Evolutionary conservation across 805 yeast species (phyloP), one percentile per base, ranked within the genome.

Genomic region (Cyberlindnera galapagoensis): DNA sequence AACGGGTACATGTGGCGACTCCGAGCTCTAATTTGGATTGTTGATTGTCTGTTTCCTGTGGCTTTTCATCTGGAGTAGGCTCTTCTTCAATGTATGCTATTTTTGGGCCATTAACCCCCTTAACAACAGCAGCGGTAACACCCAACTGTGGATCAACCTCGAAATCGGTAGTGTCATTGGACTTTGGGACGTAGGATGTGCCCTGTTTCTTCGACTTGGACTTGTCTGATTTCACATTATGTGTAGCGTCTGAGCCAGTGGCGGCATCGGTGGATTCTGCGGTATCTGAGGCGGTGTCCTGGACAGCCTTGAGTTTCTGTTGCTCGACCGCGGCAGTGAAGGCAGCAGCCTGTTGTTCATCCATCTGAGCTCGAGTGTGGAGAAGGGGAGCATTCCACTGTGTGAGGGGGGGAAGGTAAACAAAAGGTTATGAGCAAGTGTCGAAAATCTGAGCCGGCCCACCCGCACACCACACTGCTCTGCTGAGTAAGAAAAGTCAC

Each of bases 1-100:
- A 78, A 33, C 84, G 52, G 3, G 76, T 60, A 41, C 85, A 78
- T 5, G 26, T 27, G 11, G 36, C 12, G 9, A 24, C 34, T 5
- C 43, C 44, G 1, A 30, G 26, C 4, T 30, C 24, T 7, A 19
- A 20, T 2, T 26, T 12, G 12, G 28, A 36, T 11, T 13, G n/a
- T n/a, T n/a, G n/a, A n/a, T 10, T 23, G 5, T 16, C 18, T 7
- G 19, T 18, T 4, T 21, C 7, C 9, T 35, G 27, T 6, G 33
- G 38, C 10, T 26, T 35, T 4, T 31, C 24, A 1, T 34, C 34
- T 12, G 21, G 34, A 14, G 28, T 35, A 7, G 36, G 26, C n/a
- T n/a, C n/a, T n/a, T n/a, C n/a, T n/a, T n/a, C n/a, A n/a, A n/a
- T n/a, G n/a, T n/a, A n/a, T n/a, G n/a, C n/a, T 9, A 29, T 25